Evolutionary conservation across 371 early-diverging fungal genomes (phyloP).

Genomic region (Circinella minor): DNA sequence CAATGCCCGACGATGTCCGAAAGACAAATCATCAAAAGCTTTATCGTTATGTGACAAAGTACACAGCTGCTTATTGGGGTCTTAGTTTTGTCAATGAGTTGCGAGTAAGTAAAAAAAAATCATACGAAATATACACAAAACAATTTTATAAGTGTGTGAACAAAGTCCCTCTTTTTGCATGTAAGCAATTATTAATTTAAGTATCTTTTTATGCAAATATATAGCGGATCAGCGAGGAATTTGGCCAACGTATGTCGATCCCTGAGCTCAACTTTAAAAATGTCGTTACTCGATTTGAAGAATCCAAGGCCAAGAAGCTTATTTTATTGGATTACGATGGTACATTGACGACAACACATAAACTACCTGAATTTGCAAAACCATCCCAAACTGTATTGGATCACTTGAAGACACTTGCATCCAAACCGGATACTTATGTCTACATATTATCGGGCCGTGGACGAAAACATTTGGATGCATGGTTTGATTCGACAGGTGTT

Average conservation of each 20-base stretch:
- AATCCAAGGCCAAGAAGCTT: slow-evolving; percentile 62
- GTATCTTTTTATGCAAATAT: too few relatives aligned
- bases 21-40: slow-evolving; percentile 90
- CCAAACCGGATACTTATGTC: slow-evolving; percentile 84
- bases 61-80: slow-evolving; percentile 99
- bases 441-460: slow-evolving; percentile 93
- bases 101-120: slow-evolving; percentile 34
- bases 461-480: slow-evolving; percentile 81
- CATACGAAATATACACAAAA: too few relatives aligned
- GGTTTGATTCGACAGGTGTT: slow-evolving; percentile 87
- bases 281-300: slow-evolving; percentile 44
- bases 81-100: slow-evolving; percentile 90
- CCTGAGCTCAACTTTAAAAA: slow-evolving; percentile 59
- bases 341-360: slow-evolving; percentile 83
- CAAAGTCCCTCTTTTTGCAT: too few relatives aligned
- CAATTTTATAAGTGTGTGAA: too few relatives aligned
- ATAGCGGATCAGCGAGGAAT: slow-evolving; percentile 72
- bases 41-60: slow-evolving; percentile 92
- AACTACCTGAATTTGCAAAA: slow-evolving; percentile 90
- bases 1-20: slow-evolving; percentile 85
- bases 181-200: too few relatives aligned
- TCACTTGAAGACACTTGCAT: slow-evolving; percentile 70
- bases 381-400: slow-evolving; percentile 72
- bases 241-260: slow-evolving; percentile 72
- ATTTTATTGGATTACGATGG: slow-evolving; percentile 96